Evolutionary conservation across 768 basidiomycete genomes (phyloP), one percentile per base, ranked within the genome.

Genomic region (Hygrocybe coccinea): DNA sequence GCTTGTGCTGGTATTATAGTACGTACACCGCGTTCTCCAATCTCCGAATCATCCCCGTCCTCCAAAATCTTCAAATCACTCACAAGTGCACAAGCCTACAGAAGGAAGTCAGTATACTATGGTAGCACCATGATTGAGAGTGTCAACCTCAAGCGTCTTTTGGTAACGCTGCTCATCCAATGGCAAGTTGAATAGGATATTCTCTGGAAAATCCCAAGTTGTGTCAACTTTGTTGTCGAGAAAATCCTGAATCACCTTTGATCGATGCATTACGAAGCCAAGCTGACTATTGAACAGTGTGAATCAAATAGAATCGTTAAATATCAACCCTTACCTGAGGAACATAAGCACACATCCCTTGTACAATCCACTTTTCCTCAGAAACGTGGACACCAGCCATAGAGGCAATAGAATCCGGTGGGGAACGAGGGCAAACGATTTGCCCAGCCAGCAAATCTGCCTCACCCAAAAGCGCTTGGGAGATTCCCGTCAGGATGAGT

Each of bases 41-140:
- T 91, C 68, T 93, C 91, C 0, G 89, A 84, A 60, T 89, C 85
- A 60, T 93, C 91, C 1, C 91, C 89, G 62, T 93, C 91, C 65
- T 93, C 91, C 14, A 94, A 74, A 54, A 93, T 91, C 49, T 84
- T 80, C 34, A 94, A 74, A 64, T 94, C 91, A 54, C 76, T 80
- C 19, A 85, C 72, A 19, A 94, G 74, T 1, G 90, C 89, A 58
- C 79, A 81, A n/a, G 70, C 77, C 79, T 80, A 57, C 60, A 65
- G n/a, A 46, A 38, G 4, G 14, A 50, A 33, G n/a, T 34, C 33
- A 56, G 50, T 12, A 21, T 5, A 21, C 4, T 8, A 9, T 67
- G 12, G 69, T 50, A 56, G 52, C 24, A 56, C 57, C 54, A 84
- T 82, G 12, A 78, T 76, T 43, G 79, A 80, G 77, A 5, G 81